Conservation (phyloP, 768 basidiomycete species). For the Bullera alba region DNA sequence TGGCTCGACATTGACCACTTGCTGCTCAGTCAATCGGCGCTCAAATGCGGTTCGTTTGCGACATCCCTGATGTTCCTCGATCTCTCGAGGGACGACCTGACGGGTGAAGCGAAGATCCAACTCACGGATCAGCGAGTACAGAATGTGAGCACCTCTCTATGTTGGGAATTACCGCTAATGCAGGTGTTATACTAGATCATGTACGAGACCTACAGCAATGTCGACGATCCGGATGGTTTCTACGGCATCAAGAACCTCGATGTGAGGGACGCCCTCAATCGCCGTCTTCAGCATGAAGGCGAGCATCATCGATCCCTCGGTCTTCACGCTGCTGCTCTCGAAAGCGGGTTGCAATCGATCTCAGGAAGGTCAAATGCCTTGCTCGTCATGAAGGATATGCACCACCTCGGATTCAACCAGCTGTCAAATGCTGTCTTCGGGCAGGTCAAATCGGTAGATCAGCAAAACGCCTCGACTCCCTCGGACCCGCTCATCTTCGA, state of each 20-base stretch:
- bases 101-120: constrained; percentile 2
- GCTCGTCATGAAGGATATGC: constrained; percentile 69
- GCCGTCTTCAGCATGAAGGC: constrained; percentile 82
- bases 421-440: constrained; percentile 53
- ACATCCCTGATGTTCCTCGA: constrained; percentile 87
- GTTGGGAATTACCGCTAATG: not conserved
- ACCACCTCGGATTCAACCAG: constrained; percentile 80
- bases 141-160: constrained; percentile 15
- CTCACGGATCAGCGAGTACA: constrained; percentile 15
- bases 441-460: not conserved
- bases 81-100: constrained; percentile 57
- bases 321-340: constrained; percentile 77
- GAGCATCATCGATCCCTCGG: constrained; percentile 88
- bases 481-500: constrained; percentile 49
- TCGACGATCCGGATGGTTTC: constrained; percentile 97
- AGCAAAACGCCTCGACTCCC: not conserved
- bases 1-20: constrained; percentile 77
- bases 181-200: constrained; percentile 58
- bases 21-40: constrained; percentile 65
- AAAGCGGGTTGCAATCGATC: constrained; percentile 40
- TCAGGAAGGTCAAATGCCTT: constrained; percentile 45
- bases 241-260: constrained; percentile 81
- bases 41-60: constrained; percentile 73
- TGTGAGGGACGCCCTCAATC: constrained; percentile 70
- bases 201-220: constrained; percentile 86